Evolutionary conservation across 768 basidiomycete genomes (phyloP).

Genomic region (Suillus bovinus): DNA sequence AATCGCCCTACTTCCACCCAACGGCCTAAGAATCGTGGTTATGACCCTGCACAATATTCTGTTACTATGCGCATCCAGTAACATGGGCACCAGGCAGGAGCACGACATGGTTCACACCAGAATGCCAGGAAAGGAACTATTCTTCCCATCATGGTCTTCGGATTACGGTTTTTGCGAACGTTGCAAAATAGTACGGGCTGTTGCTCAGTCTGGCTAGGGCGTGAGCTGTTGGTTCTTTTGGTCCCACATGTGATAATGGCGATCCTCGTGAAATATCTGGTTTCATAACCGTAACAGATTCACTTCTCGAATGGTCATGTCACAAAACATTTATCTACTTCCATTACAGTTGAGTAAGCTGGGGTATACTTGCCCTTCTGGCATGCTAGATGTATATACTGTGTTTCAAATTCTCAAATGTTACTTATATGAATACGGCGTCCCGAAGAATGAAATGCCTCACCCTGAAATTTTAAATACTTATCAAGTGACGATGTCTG

Average conservation of each 20-base stretch:
- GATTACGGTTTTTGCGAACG: not conserved
- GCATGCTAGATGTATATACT: not conserved
- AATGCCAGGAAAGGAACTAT: not conserved
- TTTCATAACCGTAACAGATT: not conserved
- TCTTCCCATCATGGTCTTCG: not conserved
- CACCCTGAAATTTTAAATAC: not conserved
- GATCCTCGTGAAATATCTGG: not conserved
- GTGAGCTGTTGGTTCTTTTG: not conserved
- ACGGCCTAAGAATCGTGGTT: not conserved
- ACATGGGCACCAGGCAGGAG: not conserved
- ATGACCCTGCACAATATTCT: conserved; percentile 2
- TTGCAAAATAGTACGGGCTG: not conserved
- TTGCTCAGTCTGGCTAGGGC: not conserved
- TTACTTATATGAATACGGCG: not conserved
- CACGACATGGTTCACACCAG: not conserved
- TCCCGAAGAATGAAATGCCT: not conserved
- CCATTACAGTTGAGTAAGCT: no score
- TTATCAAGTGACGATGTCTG: not conserved
- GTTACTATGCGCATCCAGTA: not conserved
- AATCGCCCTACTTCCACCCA: not conserved
- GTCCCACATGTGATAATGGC: not conserved
- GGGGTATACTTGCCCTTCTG: not conserved
- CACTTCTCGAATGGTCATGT: not conserved
- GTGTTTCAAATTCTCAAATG: not conserved
- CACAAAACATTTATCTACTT: not conserved